Conservation (phyloP, 768 basidiomycete species). For the Hygrocybe coccinea region DNA sequence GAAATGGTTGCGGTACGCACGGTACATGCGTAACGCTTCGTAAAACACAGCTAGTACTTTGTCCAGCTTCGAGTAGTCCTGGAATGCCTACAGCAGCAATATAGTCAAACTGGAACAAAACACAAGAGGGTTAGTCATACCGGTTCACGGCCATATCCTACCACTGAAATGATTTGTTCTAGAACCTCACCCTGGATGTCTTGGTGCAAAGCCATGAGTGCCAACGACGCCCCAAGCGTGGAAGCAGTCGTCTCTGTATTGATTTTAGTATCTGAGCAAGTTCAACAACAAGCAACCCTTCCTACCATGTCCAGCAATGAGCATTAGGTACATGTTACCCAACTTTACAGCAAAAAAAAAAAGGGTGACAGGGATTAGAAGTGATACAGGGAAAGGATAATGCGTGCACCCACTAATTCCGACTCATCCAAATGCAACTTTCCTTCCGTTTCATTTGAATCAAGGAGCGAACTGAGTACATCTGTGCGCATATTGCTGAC, state of each 20-base stretch:
- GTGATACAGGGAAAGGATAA: no score
- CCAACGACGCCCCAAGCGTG: conserved; percentile 44
- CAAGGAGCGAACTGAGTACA: conserved; percentile 39
- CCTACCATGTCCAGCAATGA: not conserved
- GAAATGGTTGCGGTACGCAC: conserved; percentile 26
- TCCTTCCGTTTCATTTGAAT: conserved; percentile 39
- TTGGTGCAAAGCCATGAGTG: conserved; percentile 40
- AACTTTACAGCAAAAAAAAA: conserved; percentile 29
- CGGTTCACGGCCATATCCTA: conserved; percentile 34
- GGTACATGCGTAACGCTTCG: conserved; percentile 43
- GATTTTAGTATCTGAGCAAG: not conserved
- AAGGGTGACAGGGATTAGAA: not conserved
- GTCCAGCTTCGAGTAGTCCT: conserved; percentile 38
- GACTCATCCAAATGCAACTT: conserved; percentile 39
- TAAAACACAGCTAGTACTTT: conserved; percentile 43
- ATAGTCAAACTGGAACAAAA: not conserved
- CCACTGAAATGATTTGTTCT: conserved; percentile 39
- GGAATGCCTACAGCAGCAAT: conserved; percentile 27
- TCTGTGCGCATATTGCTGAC: conserved; percentile 1
- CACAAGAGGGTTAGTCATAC: conserved; percentile 16
- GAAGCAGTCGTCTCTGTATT: conserved; percentile 47
- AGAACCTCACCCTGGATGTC: conserved; percentile 47
- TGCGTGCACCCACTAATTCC: conserved; percentile 32
- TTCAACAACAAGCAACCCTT: conserved; percentile 19
- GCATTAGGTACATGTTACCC: conserved; percentile 50